A percentile compares a stretch with the other conserved stretches of the same genome.
Evolutionary conservation across 2,329 filamentous ascomycete species (phyloP).

Genomic region (Hypoxylon sp.): DNA sequence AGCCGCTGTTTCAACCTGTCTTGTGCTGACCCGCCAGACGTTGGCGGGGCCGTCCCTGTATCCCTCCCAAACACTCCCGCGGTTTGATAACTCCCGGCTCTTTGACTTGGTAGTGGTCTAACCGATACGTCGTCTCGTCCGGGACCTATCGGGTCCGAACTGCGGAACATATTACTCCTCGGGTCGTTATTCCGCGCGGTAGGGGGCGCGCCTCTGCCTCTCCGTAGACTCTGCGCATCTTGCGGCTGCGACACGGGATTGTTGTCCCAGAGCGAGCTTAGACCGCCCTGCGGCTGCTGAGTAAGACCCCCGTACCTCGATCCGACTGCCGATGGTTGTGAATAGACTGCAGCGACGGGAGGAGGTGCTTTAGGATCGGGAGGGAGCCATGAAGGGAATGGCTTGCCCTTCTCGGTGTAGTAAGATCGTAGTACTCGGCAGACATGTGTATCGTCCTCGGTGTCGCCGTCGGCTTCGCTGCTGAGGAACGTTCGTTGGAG

Average conservation of each 20-base stretch:
- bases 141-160: constrained; percentile 50
- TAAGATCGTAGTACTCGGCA: constrained; percentile 93
- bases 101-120: constrained; percentile 78
- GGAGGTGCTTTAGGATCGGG: constrained; percentile 84
- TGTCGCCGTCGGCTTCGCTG: constrained; percentile 76
- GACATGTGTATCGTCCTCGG: constrained; percentile 93
- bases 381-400: constrained; percentile 88
- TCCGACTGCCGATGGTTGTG: constrained; percentile 64
- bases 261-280: constrained; percentile 72
- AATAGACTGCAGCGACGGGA: constrained; percentile 66
- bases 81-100: constrained; percentile 80
- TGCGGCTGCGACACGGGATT: constrained; percentile 55
- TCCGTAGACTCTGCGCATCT: constrained; percentile 60
- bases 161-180: constrained; percentile 54
- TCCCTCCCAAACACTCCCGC: constrained; percentile 50
- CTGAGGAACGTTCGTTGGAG: constrained; percentile 77
- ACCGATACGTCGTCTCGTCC: constrained; percentile 59
- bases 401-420: constrained; percentile 88
- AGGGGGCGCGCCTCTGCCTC: constrained; percentile 57
- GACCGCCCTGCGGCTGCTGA: constrained; percentile 54
- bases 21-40: constrained; percentile 73
- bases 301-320: constrained; percentile 66
- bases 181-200: constrained; percentile 49
- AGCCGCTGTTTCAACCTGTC: constrained; percentile 85
- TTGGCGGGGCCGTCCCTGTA: constrained; percentile 54